Evolutionary conservation across 371 early-diverging fungal genomes (phyloP).

Genomic region (Capniomyces stellatus): DNA sequence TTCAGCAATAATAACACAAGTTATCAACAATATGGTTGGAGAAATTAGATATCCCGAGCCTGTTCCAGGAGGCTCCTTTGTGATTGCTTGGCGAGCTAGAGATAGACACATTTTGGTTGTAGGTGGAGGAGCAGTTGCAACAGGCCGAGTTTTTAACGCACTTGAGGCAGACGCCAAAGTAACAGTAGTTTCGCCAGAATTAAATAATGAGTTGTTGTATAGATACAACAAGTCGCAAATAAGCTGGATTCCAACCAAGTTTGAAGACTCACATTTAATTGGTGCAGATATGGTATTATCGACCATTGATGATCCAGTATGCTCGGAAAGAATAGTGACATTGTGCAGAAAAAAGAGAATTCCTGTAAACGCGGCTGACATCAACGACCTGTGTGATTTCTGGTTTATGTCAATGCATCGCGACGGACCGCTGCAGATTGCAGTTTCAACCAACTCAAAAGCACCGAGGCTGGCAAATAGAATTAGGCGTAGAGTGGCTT

Average conservation of each 20-base stretch:
- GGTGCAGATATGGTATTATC: conserved; percentile 54
- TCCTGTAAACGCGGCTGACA: conserved; percentile 84
- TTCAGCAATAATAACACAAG: too few relatives aligned
- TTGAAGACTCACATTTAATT: conserved; percentile 26
- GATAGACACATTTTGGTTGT: conserved; percentile 54
- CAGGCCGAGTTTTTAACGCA: conserved; percentile 57
- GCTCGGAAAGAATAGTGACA: conserved; percentile 42
- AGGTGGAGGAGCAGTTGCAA: conserved; percentile 65
- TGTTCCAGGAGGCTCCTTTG: conserved; percentile 56
- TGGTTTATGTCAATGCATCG: conserved; percentile 76
- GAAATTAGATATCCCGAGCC: conserved; percentile 15
- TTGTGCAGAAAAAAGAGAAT: conserved; percentile 44
- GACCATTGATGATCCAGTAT: conserved; percentile 56
- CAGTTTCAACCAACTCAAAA: conserved; percentile 76
- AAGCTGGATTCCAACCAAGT: conserved; percentile 33
- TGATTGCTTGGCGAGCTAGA: conserved; percentile 58
- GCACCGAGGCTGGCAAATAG: conserved; percentile 73
- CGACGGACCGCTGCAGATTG: conserved; percentile 68
- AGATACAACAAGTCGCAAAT: conserved; percentile 41
- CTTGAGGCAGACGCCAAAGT: conserved; percentile 64
- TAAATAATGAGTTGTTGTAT: conserved; percentile 41
- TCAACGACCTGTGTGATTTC: conserved; percentile 77
- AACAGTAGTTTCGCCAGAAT: conserved; percentile 46
- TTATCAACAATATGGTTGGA: too few relatives aligned
- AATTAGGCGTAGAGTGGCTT: conserved; percentile 43